Evolutionary conservation across 2,329 filamentous ascomycete species (phyloP), one percentile per base, ranked within the genome.

Genomic region (Botrytis medusae): DNA sequence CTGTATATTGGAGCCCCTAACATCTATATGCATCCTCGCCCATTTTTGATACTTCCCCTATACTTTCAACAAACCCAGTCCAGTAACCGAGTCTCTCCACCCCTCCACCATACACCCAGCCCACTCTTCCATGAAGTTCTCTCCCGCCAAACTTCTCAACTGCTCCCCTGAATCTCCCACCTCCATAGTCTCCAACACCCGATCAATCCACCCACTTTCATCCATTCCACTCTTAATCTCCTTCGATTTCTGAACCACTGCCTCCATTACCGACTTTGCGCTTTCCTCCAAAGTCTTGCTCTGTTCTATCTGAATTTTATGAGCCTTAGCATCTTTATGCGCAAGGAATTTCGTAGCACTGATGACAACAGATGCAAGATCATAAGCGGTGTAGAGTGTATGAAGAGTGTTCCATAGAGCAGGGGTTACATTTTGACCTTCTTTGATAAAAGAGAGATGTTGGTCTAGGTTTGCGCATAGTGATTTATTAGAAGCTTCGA

Each of bases 201-300:
- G 78, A 71, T 82, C 81, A 65, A 82, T 81, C 80, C 79, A 81
- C 5, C 80, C 80, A 29, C 80, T 77, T 54, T 81, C 80, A 71
- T 80, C 78, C 48, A 82, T 70, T 3, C 74, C 76, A 59, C 77
- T 79, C 67, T 80, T 81, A 37, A 80, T 72, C 14, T 22, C 57
- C 25, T 68, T 68, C 14, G 75, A 76, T 61, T 78, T 78, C 20
- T 76, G 74, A 16, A 69, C 69, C 10, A 80, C 74, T 12, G 68
- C 61, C 34, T 75, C 65, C 51, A 79, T 34, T 4, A 80, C 40
- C 29, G 59, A 54, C 32, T 73, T 69, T 18, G 76, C 76, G 12
- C 64, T 63, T 25, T 74, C 72, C 16, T 46, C 40, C 16, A 75
- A 62, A 22, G 70, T 72, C 48, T 72, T 69, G 29, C 69, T 78